Evolutionary conservation across 192 early-diverging fungal species (phyloP).

Genomic region (Phlyctochytrium planicorne): DNA sequence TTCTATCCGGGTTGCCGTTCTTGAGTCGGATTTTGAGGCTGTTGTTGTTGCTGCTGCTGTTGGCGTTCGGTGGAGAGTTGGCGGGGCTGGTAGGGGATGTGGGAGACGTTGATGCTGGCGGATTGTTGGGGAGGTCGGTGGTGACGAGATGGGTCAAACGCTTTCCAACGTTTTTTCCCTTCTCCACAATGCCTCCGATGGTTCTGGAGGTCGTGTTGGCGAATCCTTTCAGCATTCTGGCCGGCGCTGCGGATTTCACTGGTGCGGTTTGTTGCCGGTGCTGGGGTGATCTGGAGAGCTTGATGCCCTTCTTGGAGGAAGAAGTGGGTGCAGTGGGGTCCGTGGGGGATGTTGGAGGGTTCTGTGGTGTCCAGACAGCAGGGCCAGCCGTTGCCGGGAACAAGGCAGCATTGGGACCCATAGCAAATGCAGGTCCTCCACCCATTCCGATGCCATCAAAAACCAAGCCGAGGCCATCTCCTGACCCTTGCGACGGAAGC

Average conservation of each 20-base stretch:
- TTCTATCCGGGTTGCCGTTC: not conserved
- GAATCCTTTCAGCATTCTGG: conserved; percentile 22
- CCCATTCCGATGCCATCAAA: too few relatives aligned
- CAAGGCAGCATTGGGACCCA: too few relatives aligned
- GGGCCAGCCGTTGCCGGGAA: too few relatives aligned
- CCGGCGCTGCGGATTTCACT: conserved; percentile 3
- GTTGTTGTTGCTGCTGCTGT: not conserved
- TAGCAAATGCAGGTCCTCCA: too few relatives aligned
- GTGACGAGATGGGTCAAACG: conserved; percentile 21
- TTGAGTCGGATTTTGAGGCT: not conserved
- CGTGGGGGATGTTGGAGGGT: too few relatives aligned
- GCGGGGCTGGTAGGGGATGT: not conserved
- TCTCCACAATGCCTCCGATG: conserved; percentile 35
- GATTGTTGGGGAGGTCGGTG: not conserved
- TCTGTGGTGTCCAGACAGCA: too few relatives aligned
- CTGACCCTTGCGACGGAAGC: too few relatives aligned
- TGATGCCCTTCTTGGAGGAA: not conserved
- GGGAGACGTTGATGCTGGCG: not conserved
- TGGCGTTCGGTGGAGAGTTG: not conserved
- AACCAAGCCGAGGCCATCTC: too few relatives aligned
- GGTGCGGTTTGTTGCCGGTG: too few relatives aligned
- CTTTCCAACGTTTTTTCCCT: conserved; percentile 21
- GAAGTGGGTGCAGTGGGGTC: too few relatives aligned
- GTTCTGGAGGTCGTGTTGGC: conserved; percentile 31
- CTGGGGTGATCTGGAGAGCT: too few relatives aligned